Base-by-base conservation (phyloP, 2,329 filamentous ascomycete species). In the Alternaria panax region DNA sequence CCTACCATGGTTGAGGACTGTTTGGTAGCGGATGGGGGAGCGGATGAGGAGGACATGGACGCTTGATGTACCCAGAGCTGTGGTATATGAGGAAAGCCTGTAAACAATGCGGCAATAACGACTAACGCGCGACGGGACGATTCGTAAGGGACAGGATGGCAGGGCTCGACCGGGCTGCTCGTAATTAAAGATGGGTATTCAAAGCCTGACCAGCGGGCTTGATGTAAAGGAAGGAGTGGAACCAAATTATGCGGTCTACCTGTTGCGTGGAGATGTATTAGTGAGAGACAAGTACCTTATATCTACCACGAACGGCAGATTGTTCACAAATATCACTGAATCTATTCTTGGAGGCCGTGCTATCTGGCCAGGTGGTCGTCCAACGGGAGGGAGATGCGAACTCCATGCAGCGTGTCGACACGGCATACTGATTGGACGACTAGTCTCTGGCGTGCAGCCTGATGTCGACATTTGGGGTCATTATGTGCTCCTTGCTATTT, bases 191-290 rank as follows among this genome's bases (percentile, higher is more conserved):
- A 81, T 79, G 71, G 79, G 78, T 81, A 79, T 76, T 71, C 75
- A 74, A 79, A 81, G 80, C 78, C 79, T 81, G 80, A 77, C 81
- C 80, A 78, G 81, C 81, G 76, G 78, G 79, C 79, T 76, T 77
- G 74, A 72, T 71, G 68, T 72, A 69, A 73, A 76, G 73, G 72
- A 76, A 74, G 70, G 65, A 71, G 68, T 63, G 64, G 69, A 70
- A 78, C 77, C 77, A 81, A 82, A 83, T 83, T 83, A 82, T 78
- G 80, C 77, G 78, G 74, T 78, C 73, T 78, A 72, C 67, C 72
- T 74, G 59, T 64, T 68, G 66, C 68, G 59, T 60, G 68, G 74
- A 68, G 64, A 64, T 57, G 57, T 64, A 54, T 53, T 63, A 67
- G 69, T 68, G 70, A 76, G 68, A 75, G 73, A 71, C 71, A 74